Evolutionary conservation across 2,329 filamentous ascomycete species (phyloP).

Genomic region (Aspergillus jensenii): DNA sequence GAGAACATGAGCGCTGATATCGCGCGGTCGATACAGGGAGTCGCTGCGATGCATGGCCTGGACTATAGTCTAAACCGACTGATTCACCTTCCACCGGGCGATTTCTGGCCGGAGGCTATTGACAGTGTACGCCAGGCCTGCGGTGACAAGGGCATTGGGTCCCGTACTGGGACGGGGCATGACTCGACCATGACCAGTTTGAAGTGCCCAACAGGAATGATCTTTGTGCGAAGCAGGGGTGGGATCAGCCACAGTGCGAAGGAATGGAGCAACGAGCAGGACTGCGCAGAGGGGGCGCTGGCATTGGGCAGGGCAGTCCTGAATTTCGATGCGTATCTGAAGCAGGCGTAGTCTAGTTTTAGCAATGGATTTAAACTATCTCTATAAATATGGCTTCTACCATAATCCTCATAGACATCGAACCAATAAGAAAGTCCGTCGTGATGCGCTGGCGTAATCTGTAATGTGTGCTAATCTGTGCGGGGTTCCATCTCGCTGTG

Average conservation of each 20-base stretch:
- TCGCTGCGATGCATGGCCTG: not conserved
- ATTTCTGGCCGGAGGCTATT: not conserved
- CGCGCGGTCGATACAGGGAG: not conserved
- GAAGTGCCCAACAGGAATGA: not conserved
- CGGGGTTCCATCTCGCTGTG: not conserved
- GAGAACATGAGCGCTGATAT: not conserved
- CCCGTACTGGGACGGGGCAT: not conserved
- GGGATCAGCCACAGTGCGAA: not conserved
- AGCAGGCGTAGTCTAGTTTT: not conserved
- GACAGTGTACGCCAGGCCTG: not conserved
- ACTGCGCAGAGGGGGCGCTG: not conserved
- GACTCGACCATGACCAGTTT: not conserved
- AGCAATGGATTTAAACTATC: no score
- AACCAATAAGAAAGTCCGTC: not conserved
- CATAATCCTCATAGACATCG: no score
- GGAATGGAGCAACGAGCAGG: not conserved
- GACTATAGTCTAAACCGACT: not conserved
- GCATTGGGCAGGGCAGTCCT: not conserved
- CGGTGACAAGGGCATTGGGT: not conserved
- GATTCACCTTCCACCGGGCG: not conserved
- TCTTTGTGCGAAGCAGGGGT: not conserved
- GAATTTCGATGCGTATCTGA: not conserved
- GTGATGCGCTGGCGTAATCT: not conserved
- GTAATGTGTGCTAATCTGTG: no score
- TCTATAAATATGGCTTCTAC: no score